A percentile compares a stretch with the other conserved stretches of the same genome.
Conservation (phyloP, 2,329 filamentous ascomycete species). For the Ophiocordyceps polyrhachis-furcata region DNA sequence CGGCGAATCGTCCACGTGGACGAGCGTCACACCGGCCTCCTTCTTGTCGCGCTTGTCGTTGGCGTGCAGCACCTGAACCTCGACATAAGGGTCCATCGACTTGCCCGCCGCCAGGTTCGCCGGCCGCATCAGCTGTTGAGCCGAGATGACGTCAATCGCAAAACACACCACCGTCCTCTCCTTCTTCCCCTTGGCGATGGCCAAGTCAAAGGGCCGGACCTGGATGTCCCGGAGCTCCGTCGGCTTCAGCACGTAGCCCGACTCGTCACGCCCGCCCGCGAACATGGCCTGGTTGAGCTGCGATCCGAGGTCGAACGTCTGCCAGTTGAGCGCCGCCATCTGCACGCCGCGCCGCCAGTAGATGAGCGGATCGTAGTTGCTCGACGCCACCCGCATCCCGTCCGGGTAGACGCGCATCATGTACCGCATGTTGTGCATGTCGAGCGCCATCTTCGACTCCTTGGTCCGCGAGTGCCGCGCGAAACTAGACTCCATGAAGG, state of each 20-base stretch:
- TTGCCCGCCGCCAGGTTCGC: constrained; percentile 51
- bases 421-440: constrained; percentile 79
- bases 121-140: constrained; percentile 81
- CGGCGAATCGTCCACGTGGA: constrained; percentile 33
- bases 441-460: constrained; percentile 58
- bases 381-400: constrained; percentile 61
- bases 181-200: constrained; percentile 42
- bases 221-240: constrained; percentile 60
- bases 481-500: constrained; percentile 81
- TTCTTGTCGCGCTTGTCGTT: constrained; percentile 86
- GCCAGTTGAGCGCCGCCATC: constrained; percentile 97
- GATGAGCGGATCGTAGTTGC: constrained; percentile 83
- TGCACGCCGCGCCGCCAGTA: constrained; percentile 94
- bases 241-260: constrained; percentile 89
- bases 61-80: constrained; percentile 85
- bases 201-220: constrained; percentile 30
- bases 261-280: constrained; percentile 65
- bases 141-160: constrained; percentile 75
- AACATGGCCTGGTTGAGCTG: constrained; percentile 98
- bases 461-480: constrained; percentile 59
- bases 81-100: constrained; percentile 78
- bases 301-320: constrained; percentile 90
- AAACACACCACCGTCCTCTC: constrained; percentile 73
- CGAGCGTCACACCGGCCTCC: constrained; percentile 43
- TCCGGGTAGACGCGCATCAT: constrained; percentile 91